Conservation (phyloP, 306 rosid species). For the Prunus davidiana region DNA sequence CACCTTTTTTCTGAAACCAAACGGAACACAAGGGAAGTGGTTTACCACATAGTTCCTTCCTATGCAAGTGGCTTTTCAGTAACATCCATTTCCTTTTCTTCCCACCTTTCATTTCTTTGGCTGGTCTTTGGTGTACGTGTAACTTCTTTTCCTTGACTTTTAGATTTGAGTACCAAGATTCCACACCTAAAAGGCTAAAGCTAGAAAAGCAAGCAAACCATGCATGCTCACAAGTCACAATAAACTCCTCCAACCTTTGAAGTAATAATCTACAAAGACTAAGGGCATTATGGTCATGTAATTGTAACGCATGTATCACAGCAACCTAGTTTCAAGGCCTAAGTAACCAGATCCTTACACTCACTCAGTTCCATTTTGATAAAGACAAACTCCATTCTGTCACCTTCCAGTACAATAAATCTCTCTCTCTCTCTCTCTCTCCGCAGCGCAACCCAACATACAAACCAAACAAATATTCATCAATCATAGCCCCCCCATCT, state of each 20-base stretch:
- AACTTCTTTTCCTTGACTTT: neutral
- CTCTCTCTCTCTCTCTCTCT: slow-evolving; percentile 1
- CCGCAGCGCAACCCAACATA: slow-evolving; percentile 13
- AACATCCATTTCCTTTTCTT: neutral
- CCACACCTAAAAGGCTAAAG: slow-evolving; percentile 1
- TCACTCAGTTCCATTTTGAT: slow-evolving; percentile 33
- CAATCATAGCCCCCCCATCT: slow-evolving; percentile 3
- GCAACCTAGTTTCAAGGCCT: neutral
- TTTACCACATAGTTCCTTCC: too few species aligned
- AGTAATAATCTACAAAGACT: neutral
- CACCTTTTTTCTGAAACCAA: too few species aligned
- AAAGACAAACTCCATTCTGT: slow-evolving; percentile 48
- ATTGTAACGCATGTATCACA: neutral
- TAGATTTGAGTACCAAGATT: slow-evolving; percentile 14
- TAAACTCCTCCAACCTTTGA: neutral
- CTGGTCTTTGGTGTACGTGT: neutral
- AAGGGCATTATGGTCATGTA: slow-evolving; percentile 32
- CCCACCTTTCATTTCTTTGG: neutral
- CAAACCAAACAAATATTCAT: slow-evolving; percentile 29
- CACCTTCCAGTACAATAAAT: slow-evolving; percentile 30
- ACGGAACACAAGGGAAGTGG: too few species aligned
- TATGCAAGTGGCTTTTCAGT: too few species aligned
- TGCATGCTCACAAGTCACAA: neutral
- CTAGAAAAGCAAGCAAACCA: neutral
- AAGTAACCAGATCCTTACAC: slow-evolving; percentile 5